These are phyloP conservation scores for Spizellomyces punctatus DNA, from an alignment of 192 early-diverging fungal species.

Conservation along the genomic window DNA sequence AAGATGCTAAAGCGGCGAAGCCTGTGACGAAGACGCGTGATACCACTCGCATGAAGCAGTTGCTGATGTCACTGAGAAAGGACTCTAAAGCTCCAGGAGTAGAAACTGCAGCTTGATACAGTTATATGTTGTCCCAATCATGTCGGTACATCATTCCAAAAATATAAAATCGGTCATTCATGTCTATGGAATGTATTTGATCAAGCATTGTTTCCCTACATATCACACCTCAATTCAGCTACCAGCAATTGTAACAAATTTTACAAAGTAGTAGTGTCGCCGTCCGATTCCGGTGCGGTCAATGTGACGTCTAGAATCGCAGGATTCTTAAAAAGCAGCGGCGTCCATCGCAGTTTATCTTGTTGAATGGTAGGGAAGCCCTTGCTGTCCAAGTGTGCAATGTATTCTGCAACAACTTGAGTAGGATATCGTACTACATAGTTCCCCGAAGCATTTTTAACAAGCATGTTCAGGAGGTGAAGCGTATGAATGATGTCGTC, in stretches of 20 bases:
- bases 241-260: too few relatives aligned
- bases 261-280: background rate
- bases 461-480: constrained; percentile 42
- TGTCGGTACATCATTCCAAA: too few relatives aligned
- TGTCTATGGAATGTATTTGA: too few relatives aligned
- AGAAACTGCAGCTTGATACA: constrained; percentile 22
- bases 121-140: background rate
- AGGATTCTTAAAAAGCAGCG: constrained; percentile 36
- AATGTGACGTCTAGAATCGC: background rate
- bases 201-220: too few relatives aligned
- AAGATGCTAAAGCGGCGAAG: constrained; percentile 27
- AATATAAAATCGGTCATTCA: too few relatives aligned
- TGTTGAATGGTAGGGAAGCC: constrained; percentile 30
- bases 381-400: constrained; percentile 17
- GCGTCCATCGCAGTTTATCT: constrained; percentile 36
- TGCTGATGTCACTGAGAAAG: constrained; percentile 46
- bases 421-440: constrained; percentile 43
- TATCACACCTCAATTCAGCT: too few relatives aligned
- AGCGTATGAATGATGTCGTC: constrained; percentile 51
- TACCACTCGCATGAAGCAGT: constrained; percentile 52
- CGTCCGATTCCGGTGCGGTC: background rate
- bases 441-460: constrained; percentile 42
- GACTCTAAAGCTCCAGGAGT: constrained; percentile 48
- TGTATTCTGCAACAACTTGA: constrained; percentile 22
- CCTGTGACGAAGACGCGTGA: constrained; percentile 37